Percentiles rank a stretch among this genome's conserved stretches.
Conservation (phyloP, 164 flowering plant species). For the Chimonanthus salicifolius region DNA sequence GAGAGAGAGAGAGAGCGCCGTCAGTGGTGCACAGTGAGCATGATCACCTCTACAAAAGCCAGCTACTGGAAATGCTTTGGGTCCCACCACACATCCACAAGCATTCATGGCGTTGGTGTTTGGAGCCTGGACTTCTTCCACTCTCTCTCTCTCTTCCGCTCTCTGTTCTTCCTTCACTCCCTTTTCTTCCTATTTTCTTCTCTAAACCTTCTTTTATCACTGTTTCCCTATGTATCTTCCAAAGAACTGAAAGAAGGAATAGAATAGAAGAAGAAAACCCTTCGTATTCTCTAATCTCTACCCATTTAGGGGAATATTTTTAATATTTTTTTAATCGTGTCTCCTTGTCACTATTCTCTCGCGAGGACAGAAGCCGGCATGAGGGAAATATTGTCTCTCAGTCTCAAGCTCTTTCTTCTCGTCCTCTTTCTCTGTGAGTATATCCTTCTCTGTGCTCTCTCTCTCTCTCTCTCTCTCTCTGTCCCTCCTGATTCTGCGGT, state of each 20-base stretch:
- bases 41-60: background rate
- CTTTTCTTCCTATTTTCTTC: background rate
- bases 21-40: too few species aligned
- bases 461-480: constrained; percentile 10
- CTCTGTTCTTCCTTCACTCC: background rate
- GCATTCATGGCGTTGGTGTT: constrained; percentile 5
- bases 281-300: background rate
- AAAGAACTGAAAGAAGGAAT: too few species aligned
- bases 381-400: constrained; percentile 29
- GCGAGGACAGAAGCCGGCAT: constrained; percentile 21
- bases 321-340: background rate
- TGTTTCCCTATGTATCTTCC: background rate
- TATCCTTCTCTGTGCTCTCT: background rate
- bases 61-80: background rate
- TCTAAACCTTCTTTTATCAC: background rate
- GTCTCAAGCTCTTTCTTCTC: constrained; percentile 21
- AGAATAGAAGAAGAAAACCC: too few species aligned
- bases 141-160: background rate
- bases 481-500: background rate
- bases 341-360: background rate
- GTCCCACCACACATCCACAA: constrained; percentile 8
- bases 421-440: constrained; percentile 43
- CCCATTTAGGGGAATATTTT: background rate
- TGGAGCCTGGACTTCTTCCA: background rate
- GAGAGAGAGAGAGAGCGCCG: too few species aligned